These are phyloP conservation scores for Beauveria varroae DNA, from an alignment of 2,329 filamentous ascomycete species.

Conservation along the genomic window DNA sequence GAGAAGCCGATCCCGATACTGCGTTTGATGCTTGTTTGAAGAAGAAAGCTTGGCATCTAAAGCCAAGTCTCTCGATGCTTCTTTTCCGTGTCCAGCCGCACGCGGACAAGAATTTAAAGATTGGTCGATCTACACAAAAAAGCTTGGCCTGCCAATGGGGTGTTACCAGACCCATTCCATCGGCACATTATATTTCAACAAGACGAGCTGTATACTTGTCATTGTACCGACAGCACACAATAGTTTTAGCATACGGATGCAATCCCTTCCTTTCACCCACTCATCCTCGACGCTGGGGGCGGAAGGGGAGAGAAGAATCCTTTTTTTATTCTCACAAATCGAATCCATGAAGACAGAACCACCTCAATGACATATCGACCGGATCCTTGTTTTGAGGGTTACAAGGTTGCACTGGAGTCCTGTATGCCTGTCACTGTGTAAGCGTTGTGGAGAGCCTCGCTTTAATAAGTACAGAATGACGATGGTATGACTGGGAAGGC, in stretches of 20 bases:
- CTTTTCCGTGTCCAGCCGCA: neutral
- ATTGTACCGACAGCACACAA: neutral
- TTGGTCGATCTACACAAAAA: constrained; percentile 1
- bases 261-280: too few relatives aligned
- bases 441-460: neutral
- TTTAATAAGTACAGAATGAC: neutral
- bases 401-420: neutral
- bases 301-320: neutral
- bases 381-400: neutral
- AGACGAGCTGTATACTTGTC: too few relatives aligned
- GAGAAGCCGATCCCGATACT: neutral
- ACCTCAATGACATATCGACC: neutral
- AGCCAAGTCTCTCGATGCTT: constrained; percentile 11
- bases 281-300: too few relatives aligned
- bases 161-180: constrained; percentile 1
- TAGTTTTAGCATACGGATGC: too few relatives aligned
- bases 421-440: neutral
- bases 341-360: neutral
- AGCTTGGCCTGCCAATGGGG: neutral
- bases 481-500: neutral
- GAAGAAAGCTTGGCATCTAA: constrained; percentile 11
- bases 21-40: neutral
- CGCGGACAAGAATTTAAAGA: neutral
- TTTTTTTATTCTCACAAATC: neutral
- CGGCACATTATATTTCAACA: neutral